Conservation (phyloP, 2,329 filamentous ascomycete species). For the Dichotomopilus funicola region DNA sequence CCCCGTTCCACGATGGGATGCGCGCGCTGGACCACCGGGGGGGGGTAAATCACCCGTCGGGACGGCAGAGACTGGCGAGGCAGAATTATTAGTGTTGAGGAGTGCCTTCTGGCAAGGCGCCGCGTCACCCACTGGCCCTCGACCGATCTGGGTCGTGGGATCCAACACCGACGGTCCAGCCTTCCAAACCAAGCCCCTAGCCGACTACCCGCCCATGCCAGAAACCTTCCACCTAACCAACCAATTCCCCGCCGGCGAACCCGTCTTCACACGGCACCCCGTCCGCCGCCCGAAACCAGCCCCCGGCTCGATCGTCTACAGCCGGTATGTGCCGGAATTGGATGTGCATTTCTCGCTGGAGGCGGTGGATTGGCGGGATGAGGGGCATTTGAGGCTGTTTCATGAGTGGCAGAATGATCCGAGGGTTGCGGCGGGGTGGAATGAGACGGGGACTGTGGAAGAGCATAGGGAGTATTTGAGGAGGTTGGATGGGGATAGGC, state of each 20-base stretch:
- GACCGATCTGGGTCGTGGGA: slow-evolving; percentile 53
- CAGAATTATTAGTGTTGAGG: slow-evolving; percentile 36
- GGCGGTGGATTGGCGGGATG: slow-evolving; percentile 58
- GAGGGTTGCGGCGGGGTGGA: slow-evolving; percentile 74
- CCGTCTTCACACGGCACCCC: slow-evolving; percentile 50
- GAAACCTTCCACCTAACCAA: slow-evolving; percentile 41
- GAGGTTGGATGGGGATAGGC: slow-evolving; percentile 61
- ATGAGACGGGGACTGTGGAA: slow-evolving; percentile 68
- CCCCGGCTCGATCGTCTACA: slow-evolving; percentile 66
- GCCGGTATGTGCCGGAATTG: slow-evolving; percentile 68
- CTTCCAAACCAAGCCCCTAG: slow-evolving; percentile 29
- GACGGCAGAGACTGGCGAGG: slow-evolving; percentile 21
- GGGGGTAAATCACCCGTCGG: slow-evolving; percentile 18
- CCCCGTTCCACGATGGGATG: slow-evolving; percentile 26
- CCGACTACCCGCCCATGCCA: slow-evolving; percentile 40
- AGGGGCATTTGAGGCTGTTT: slow-evolving; percentile 61
- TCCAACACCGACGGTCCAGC: slow-evolving; percentile 25
- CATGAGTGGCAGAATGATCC: slow-evolving; percentile 79
- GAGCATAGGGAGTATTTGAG: slow-evolving; percentile 67
- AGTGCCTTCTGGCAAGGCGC: slow-evolving; percentile 64
- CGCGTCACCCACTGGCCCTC: slow-evolving; percentile 58
- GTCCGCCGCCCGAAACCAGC: slow-evolving; percentile 63
- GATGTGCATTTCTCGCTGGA: slow-evolving; percentile 70
- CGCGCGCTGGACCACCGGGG: background rate
- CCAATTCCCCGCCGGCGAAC: slow-evolving; percentile 27